Evolutionary conservation across 805 yeast genomes (phyloP).

Genomic region (Kuraishia piskuri): DNA sequence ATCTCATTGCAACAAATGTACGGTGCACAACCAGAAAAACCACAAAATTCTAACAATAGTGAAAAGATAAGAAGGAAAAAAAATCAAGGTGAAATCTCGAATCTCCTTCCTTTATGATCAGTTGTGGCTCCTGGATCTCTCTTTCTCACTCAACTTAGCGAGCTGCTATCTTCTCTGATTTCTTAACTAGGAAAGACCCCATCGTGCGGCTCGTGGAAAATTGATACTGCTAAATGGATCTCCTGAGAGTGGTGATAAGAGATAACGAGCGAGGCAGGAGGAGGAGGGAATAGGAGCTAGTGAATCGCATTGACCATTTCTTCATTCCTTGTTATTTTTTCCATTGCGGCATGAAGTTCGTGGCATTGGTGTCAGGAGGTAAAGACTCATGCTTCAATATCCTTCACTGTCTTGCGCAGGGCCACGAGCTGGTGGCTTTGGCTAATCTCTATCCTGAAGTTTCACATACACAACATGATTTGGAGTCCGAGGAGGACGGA

Average conservation of each 20-base stretch:
- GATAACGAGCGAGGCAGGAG: background rate
- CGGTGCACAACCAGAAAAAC: too few species aligned
- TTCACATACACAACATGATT: constrained; percentile 8
- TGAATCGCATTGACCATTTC: background rate
- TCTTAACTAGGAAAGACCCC: background rate
- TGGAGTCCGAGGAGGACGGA: constrained; percentile 24
- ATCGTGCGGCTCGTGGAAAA: background rate
- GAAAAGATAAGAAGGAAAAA: too few species aligned
- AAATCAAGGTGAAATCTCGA: too few species aligned
- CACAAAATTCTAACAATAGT: too few species aligned
- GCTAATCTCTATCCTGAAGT: constrained; percentile 73
- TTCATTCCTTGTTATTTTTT: too few species aligned
- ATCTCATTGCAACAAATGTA: too few species aligned
- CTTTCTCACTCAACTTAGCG: background rate
- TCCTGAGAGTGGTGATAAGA: background rate
- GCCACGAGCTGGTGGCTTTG: constrained; percentile 78
- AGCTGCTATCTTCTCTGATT: background rate
- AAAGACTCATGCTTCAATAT: constrained; percentile 92
- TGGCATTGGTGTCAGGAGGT: constrained; percentile 91
- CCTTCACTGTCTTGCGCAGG: constrained; percentile 74
- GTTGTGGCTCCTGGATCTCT: too few species aligned
- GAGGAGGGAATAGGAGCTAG: background rate
- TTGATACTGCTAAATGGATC: background rate
- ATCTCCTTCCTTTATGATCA: too few species aligned
- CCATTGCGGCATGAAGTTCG: constrained; percentile 61